phyloP scores from a whole-genome alignment of 2,329 filamentous ascomycete genomes.

The Sporothrix sp. region DNA sequence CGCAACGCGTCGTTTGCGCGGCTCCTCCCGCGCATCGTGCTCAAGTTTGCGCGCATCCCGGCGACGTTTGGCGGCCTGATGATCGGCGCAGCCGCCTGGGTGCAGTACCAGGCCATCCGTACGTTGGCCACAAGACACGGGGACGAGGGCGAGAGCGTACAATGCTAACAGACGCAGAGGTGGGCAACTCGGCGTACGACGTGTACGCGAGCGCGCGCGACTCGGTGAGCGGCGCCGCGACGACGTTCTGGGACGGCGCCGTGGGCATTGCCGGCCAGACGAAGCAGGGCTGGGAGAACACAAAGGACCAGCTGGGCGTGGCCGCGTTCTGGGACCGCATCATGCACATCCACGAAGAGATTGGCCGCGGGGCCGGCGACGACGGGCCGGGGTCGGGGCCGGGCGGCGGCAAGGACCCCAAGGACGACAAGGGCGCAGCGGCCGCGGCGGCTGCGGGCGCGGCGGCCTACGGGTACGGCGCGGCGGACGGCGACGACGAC shows the following conservation, averaged over 20 bases:
- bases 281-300: constrained; percentile 69
- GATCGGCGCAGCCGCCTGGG: constrained; percentile 77
- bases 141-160: neutral
- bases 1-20: constrained; percentile 56
- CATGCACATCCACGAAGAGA: constrained; percentile 51
- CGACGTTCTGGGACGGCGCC: constrained; percentile 59
- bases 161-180: constrained; percentile 39
- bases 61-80: constrained; percentile 86
- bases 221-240: constrained; percentile 58
- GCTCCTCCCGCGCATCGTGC: constrained; percentile 73
- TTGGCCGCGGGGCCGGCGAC: constrained; percentile 37
- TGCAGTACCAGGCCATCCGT: constrained; percentile 93
- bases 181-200: constrained; percentile 68
- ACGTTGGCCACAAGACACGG: constrained; percentile 27
- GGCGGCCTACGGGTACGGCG: constrained; percentile 66
- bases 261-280: constrained; percentile 72
- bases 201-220: constrained; percentile 66
- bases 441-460: constrained; percentile 56
- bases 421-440: constrained; percentile 49
- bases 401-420: constrained; percentile 44
- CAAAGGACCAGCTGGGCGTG: constrained; percentile 62
- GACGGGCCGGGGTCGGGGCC: constrained; percentile 26
- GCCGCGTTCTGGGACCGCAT: constrained; percentile 73
- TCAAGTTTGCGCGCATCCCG: constrained; percentile 80
- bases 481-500: constrained; percentile 49